phyloP scores from a whole-genome alignment of 352 stramenopile species.

The Globisporangium iwayamae region DNA sequence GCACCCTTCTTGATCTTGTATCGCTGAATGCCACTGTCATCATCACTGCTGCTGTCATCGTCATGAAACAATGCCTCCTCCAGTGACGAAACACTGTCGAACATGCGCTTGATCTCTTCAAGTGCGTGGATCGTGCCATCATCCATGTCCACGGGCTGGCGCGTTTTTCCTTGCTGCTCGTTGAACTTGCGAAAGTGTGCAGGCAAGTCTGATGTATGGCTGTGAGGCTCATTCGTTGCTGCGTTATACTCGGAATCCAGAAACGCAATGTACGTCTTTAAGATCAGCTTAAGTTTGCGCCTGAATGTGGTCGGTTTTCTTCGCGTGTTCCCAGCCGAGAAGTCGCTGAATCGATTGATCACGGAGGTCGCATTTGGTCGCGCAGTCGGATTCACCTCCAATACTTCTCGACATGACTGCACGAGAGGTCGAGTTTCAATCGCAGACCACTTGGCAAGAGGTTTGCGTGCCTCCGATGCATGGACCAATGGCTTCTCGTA shows the following conservation, averaged over 20 bases:
- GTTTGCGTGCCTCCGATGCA: neutral
- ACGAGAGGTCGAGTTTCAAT: neutral
- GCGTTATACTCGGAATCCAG: neutral
- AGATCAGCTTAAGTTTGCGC: neutral
- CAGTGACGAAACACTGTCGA: neutral
- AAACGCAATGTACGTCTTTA: neutral
- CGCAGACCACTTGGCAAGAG: neutral
- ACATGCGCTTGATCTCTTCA: neutral
- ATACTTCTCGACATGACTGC: neutral
- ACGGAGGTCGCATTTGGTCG: neutral
- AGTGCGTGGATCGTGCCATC: neutral
- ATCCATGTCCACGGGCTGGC: neutral
- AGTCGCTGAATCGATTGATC: neutral
- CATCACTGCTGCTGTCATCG: neutral
- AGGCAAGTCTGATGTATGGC: neutral
- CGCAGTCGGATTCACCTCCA: neutral
- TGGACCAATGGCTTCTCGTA: neutral
- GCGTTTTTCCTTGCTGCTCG: neutral
- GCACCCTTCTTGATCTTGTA: constrained; percentile 3
- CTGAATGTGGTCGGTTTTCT: neutral
- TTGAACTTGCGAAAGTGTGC: neutral
- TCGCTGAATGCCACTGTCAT: neutral
- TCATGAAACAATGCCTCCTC: neutral
- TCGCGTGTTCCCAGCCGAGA: neutral
- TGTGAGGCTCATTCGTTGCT: neutral